Conservation (phyloP, 2,329 filamentous ascomycete species). For the Parafenestella ontariensis region DNA sequence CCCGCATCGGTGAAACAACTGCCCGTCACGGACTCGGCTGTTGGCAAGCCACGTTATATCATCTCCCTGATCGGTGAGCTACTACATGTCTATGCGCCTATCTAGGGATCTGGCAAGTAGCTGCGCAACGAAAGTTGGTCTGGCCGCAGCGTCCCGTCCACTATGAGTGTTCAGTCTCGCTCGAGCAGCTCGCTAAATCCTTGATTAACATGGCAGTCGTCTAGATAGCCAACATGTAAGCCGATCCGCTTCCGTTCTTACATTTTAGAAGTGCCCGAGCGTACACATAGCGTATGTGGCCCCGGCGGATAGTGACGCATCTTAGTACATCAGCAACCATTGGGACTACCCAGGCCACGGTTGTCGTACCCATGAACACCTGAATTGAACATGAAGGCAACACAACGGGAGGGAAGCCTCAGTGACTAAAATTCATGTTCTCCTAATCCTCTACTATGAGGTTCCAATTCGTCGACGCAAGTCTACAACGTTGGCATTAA, state of each 20-base stretch:
- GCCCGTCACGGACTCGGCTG: slow-evolving; percentile 12
- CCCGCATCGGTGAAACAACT: slow-evolving; percentile 21
- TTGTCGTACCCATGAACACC: background rate
- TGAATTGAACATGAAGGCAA: background rate
- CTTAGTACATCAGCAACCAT: background rate
- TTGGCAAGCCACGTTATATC: background rate
- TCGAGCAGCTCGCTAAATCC: background rate
- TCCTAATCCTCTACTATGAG: background rate
- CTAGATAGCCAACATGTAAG: background rate
- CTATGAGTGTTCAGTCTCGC: background rate
- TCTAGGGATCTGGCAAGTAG: background rate
- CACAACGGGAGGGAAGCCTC: background rate
- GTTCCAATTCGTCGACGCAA: background rate
- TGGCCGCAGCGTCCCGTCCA: background rate
- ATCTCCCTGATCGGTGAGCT: slow-evolving; percentile 12
- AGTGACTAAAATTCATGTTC: background rate
- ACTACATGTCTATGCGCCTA: background rate
- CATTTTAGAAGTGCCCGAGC: background rate
- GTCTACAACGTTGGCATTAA: background rate
- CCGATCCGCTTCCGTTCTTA: background rate
- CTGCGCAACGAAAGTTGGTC: background rate
- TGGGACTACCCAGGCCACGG: background rate
- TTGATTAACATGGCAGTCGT: background rate
- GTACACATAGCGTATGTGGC: background rate
- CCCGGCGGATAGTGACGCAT: background rate